These are phyloP conservation scores for Nemania sp. DNA, from an alignment of 2,329 filamentous ascomycete genomes.

Conservation along the genomic window DNA sequence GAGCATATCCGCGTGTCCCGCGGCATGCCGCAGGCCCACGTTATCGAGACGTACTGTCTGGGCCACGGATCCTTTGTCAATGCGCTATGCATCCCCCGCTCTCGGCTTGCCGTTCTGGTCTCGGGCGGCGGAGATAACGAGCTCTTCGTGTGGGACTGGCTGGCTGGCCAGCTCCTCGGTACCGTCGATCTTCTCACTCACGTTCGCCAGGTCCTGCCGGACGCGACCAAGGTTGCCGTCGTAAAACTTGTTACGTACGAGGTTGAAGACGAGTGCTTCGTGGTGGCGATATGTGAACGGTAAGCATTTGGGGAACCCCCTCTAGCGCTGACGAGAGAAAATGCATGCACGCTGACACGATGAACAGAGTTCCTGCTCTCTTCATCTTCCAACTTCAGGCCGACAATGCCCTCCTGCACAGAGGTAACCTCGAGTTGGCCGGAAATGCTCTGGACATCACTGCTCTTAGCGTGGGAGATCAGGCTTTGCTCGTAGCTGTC, in stretches of 20 bases:
- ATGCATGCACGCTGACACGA: slow-evolving; percentile 1
- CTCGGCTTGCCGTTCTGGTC: slow-evolving; percentile 72
- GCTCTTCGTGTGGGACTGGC: slow-evolving; percentile 88
- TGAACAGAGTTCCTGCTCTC: slow-evolving; percentile 67
- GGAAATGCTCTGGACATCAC: slow-evolving; percentile 74
- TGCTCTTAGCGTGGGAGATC: slow-evolving; percentile 35
- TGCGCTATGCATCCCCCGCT: slow-evolving; percentile 74
- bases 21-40: slow-evolving; percentile 82
- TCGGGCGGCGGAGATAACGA: slow-evolving; percentile 89
- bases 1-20: slow-evolving; percentile 89
- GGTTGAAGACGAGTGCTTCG: slow-evolving; percentile 45
- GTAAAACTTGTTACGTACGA: slow-evolving; percentile 55
- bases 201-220: slow-evolving; percentile 54
- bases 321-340: slow-evolving; percentile 33
- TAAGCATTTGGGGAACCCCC: slow-evolving; percentile 48
- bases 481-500: slow-evolving; percentile 54
- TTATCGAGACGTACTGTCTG: slow-evolving; percentile 91
- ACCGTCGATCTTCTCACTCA: slow-evolving; percentile 64
- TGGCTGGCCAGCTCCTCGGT: slow-evolving; percentile 63
- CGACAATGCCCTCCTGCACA: slow-evolving; percentile 62
- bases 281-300: slow-evolving; percentile 60
- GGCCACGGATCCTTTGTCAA: slow-evolving; percentile 89
- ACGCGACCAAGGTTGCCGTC: slow-evolving; percentile 60
- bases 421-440: slow-evolving; percentile 64
- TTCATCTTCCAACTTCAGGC: slow-evolving; percentile 71